These are phyloP conservation scores for Amanita pseudoporphyria DNA, from an alignment of 768 basidiomycete genomes.

Conservation along the genomic window DNA sequence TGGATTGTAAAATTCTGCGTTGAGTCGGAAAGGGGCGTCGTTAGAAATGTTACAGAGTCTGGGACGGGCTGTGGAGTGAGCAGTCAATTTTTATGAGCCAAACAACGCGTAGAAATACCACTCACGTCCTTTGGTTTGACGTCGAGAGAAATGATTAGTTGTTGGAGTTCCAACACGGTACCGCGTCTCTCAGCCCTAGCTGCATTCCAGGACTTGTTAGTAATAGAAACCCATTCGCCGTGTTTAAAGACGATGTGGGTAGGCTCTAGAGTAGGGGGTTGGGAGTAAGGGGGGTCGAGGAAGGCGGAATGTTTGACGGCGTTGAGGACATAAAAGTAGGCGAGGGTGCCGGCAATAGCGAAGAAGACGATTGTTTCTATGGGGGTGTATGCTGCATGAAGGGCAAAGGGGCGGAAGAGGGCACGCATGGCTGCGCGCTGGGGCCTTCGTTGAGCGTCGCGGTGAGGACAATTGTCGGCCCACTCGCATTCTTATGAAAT, in stretches of 20 bases:
- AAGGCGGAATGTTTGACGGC: constrained; percentile 86
- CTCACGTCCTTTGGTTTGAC: constrained; percentile 28
- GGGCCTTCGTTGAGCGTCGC: neutral
- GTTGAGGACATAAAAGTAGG: constrained; percentile 89
- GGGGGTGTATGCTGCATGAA: constrained; percentile 64
- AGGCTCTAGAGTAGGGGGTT: constrained; percentile 38
- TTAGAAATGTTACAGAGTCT: constrained; percentile 27
- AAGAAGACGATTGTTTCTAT: constrained; percentile 89
- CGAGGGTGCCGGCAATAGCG: constrained; percentile 82
- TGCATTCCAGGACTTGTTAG: constrained; percentile 41
- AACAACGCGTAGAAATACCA: neutral
- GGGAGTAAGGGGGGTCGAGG: constrained; percentile 41
- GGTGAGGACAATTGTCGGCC: neutral
- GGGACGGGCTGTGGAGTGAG: constrained; percentile 16
- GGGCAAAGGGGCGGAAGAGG: constrained; percentile 57
- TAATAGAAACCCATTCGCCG: constrained; percentile 54
- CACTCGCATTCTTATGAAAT: neutral
- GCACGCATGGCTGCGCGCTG: constrained; percentile 33
- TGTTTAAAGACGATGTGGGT: constrained; percentile 44
- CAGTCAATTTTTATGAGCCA: constrained; percentile 2
- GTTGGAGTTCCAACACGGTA: constrained; percentile 59
- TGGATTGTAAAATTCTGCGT: constrained; percentile 39
- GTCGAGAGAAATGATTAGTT: constrained; percentile 54
- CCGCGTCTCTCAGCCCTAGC: constrained; percentile 21
- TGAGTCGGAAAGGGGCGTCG: constrained; percentile 33